Percentiles rank a stretch among this genome's conserved stretches.
Evolutionary conservation across 176 grass and related monocot species (phyloP).

Genomic region (Ananas comosus): DNA sequence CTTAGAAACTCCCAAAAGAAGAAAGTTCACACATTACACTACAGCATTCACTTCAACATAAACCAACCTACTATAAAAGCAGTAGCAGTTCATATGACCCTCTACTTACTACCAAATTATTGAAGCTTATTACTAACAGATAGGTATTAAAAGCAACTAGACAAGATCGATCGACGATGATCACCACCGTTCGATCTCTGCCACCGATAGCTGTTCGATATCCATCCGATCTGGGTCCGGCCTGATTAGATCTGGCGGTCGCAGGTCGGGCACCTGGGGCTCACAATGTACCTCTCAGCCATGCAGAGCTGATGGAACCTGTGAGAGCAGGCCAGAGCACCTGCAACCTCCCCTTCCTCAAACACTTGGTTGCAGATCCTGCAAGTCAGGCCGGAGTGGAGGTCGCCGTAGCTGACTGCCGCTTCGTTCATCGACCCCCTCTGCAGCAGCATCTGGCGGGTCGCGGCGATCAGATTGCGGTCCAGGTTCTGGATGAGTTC

Average conservation of each 20-base stretch:
- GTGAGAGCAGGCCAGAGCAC: background rate
- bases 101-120: too few relatives aligned
- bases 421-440: background rate
- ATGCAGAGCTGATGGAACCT: background rate
- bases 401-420: background rate
- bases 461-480: background rate
- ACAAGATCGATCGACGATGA: background rate
- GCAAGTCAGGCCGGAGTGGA: background rate
- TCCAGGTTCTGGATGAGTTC: background rate
- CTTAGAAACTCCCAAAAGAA: too few relatives aligned
- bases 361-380: background rate
- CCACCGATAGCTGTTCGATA: background rate
- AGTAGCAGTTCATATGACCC: too few relatives aligned
- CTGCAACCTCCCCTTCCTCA: background rate
- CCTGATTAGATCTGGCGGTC: background rate
- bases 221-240: background rate
- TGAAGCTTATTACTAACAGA: too few relatives aligned
- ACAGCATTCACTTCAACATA: too few relatives aligned
- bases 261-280: background rate
- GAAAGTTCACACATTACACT: too few relatives aligned
- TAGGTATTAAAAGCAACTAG: background rate
- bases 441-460: background rate
- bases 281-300: background rate
- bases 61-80: too few relatives aligned
- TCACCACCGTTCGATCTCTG: background rate